Percentiles rank a stretch among this genome's conserved stretches.
phyloP scores from a whole-genome alignment of 2,329 filamentous ascomycete genomes.

The Aspergillus japonicus region DNA sequence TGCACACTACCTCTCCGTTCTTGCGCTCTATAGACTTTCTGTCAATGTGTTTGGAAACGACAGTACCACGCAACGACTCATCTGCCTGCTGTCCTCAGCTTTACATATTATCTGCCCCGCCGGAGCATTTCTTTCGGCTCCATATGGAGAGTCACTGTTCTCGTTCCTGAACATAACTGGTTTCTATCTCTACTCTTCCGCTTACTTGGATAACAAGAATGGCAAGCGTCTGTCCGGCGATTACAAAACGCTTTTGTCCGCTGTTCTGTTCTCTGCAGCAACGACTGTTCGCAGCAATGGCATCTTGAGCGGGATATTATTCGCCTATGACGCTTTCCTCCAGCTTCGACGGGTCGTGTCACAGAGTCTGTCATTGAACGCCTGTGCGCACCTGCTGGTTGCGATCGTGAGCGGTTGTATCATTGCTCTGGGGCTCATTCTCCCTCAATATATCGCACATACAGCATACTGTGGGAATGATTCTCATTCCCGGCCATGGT shows the following conservation, averaged over 20 bases:
- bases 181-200: slow-evolving; percentile 64
- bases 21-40: slow-evolving; percentile 69
- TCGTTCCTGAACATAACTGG: slow-evolving; percentile 74
- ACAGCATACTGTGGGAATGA: slow-evolving; percentile 61
- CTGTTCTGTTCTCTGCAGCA: slow-evolving; percentile 68
- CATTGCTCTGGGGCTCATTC: slow-evolving; percentile 64
- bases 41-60: slow-evolving; percentile 51
- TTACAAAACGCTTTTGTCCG: slow-evolving; percentile 59
- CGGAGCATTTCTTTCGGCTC: slow-evolving; percentile 83
- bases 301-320: slow-evolving; percentile 74
- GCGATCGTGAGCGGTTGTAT: slow-evolving; percentile 66
- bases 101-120: slow-evolving; percentile 84
- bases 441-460: slow-evolving; percentile 77
- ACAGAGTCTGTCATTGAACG: slow-evolving; percentile 36
- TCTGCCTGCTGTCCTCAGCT: slow-evolving; percentile 62
- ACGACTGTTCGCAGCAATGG: slow-evolving; percentile 81
- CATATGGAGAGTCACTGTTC: slow-evolving; percentile 79
- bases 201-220: slow-evolving; percentile 32
- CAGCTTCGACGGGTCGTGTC: slow-evolving; percentile 44
- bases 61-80: slow-evolving; percentile 28
- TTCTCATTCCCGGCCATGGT: slow-evolving; percentile 66
- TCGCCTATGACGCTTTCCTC: slow-evolving; percentile 61
- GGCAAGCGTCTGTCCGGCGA: slow-evolving; percentile 38
- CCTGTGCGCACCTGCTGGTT: slow-evolving; percentile 55
- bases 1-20: slow-evolving; percentile 73